These are phyloP conservation scores for Hansenula sp. DNA, from an alignment of 1,139 yeast genomes.

Conservation along the genomic window DNA sequence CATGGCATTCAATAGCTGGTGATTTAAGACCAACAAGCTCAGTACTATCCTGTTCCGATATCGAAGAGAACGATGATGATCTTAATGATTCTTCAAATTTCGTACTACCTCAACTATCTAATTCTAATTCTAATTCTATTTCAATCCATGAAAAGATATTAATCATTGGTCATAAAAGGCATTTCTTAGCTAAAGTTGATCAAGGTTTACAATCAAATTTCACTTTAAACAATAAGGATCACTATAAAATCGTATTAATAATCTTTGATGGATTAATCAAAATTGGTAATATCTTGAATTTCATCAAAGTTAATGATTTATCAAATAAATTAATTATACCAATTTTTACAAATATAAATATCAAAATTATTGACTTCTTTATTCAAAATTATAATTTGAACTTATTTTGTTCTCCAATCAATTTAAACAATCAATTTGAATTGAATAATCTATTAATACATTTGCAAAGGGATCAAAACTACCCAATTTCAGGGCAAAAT, in stretches of 20 bases:
- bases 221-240: slow-evolving; percentile 15
- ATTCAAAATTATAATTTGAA: slow-evolving; percentile 13
- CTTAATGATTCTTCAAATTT: background rate
- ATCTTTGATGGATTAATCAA: slow-evolving; percentile 24
- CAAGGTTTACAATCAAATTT: slow-evolving; percentile 10
- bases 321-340: slow-evolving; percentile 18
- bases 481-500: too few species aligned
- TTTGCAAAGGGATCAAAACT: slow-evolving; percentile 14
- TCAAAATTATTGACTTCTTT: slow-evolving; percentile 14
- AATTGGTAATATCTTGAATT: slow-evolving; percentile 24
- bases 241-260: slow-evolving; percentile 16
- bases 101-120: background rate
- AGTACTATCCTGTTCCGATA: slow-evolving; percentile 22
- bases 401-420: slow-evolving; percentile 22
- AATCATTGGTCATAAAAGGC: slow-evolving; percentile 23
- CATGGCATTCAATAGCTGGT: slow-evolving; percentile 20
- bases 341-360: slow-evolving; percentile 18
- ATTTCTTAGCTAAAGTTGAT: too few species aligned
- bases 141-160: slow-evolving; percentile 15
- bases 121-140: too few species aligned
- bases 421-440: slow-evolving; percentile 15
- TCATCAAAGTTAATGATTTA: slow-evolving; percentile 13
- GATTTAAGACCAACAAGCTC: slow-evolving; percentile 24
- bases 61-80: slow-evolving; percentile 17
- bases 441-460: slow-evolving; percentile 14